Evolutionary conservation across 2,329 filamentous ascomycete genomes (phyloP).

Genomic region (Colletotrichum sp.): DNA sequence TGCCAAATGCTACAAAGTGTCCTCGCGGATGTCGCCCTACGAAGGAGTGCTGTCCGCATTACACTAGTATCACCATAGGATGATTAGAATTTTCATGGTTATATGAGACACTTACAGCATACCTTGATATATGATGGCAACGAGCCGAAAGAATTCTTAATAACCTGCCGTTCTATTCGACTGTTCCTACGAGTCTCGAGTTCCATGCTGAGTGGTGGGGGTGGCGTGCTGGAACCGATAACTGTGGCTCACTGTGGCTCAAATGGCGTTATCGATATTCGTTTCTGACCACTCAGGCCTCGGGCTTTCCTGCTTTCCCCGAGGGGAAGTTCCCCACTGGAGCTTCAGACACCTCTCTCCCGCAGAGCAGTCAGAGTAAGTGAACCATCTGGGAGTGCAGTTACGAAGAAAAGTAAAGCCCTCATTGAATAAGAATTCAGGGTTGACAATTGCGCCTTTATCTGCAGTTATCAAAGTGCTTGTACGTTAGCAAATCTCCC

Average conservation of each 20-base stretch:
- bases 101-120: background rate
- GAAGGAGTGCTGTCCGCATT: rapidly evolving
- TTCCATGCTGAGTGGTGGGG: background rate
- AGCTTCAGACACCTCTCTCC: background rate
- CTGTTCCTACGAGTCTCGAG: background rate
- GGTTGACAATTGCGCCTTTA: background rate
- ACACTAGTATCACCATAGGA: background rate
- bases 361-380: background rate
- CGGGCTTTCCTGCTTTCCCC: background rate
- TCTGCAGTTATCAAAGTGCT: background rate
- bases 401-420: background rate
- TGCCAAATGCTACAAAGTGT: background rate
- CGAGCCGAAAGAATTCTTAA: background rate
- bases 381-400: background rate
- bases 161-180: background rate
- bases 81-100: rapidly evolving
- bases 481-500: background rate
- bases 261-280: background rate
- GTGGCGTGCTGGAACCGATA: background rate
- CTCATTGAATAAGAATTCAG: background rate
- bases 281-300: background rate
- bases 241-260: background rate
- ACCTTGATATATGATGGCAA: background rate
- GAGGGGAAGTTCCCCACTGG: background rate
- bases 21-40: background rate